Evolutionary conservation across 768 basidiomycete species (phyloP).

Genomic region (Hysterangium stoloniferum): DNA sequence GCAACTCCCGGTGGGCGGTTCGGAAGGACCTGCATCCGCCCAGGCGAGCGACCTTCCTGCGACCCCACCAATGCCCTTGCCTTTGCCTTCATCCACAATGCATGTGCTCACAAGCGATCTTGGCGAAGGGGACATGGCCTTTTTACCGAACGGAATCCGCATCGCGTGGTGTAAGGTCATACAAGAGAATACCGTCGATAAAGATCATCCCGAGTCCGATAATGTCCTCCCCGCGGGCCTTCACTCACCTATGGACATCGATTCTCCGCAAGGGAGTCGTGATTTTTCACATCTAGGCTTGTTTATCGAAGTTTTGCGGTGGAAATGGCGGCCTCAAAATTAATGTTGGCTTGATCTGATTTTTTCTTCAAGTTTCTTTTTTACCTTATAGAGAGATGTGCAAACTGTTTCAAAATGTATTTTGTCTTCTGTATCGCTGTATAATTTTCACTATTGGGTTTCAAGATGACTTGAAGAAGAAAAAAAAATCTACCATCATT

Average conservation of each 20-base stretch:
- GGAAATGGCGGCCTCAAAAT: conserved; percentile 1
- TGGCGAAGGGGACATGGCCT: not conserved
- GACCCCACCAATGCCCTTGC: not conserved
- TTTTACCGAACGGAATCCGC: not conserved
- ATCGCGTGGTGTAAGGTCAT: not conserved
- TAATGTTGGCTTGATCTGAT: not conserved
- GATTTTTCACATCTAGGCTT: not conserved
- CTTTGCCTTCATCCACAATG: not conserved
- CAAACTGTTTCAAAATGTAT: too few relatives aligned
- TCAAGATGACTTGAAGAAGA: too few relatives aligned
- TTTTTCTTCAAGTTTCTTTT: too few relatives aligned
- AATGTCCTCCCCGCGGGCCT: not conserved
- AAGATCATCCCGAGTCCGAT: not conserved
- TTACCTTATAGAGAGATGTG: too few relatives aligned
- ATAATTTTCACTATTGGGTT: too few relatives aligned
- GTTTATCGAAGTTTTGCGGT: not conserved
- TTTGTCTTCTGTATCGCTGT: too few relatives aligned
- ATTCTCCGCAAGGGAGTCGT: too few relatives aligned
- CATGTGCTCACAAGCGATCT: not conserved
- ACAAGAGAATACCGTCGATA: not conserved
- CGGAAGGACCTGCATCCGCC: not conserved
- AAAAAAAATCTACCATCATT: too few relatives aligned
- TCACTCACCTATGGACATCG: too few relatives aligned
- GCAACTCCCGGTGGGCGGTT: not conserved
- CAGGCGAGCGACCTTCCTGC: too few relatives aligned